These are phyloP conservation scores for Cryomyces minteri DNA, from an alignment of 495 filamentous ascomycete species.

Conservation along the genomic window DNA sequence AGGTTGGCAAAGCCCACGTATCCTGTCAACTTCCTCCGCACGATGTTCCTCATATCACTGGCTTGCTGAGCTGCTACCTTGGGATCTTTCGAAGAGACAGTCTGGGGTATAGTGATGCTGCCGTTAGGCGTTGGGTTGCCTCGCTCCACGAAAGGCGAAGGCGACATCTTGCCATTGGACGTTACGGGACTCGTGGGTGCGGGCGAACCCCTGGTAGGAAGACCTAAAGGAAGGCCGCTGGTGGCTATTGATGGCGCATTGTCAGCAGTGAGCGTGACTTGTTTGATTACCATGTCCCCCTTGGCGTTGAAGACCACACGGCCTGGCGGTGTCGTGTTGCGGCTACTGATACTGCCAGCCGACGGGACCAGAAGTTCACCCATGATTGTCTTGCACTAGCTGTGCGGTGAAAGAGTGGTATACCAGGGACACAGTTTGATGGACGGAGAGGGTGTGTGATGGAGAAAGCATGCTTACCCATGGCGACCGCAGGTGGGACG, in stretches of 20 bases:
- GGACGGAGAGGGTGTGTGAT: no score
- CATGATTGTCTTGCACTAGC: no score
- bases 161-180: constrained; percentile 27
- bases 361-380: no score
- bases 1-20: constrained; percentile 98
- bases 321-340: no score
- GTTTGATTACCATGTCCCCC: background rate
- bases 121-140: constrained; percentile 43
- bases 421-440: no score
- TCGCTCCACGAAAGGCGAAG: constrained; percentile 37
- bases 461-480: no score
- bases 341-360: no score
- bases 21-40: constrained; percentile 91
- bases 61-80: constrained; percentile 61
- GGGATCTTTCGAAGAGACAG: constrained; percentile 64
- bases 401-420: no score
- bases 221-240: background rate
- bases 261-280: background rate
- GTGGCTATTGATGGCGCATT: background rate
- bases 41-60: constrained; percentile 88
- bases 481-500: no score
- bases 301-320: no score
- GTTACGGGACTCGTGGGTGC: constrained; percentile 8
- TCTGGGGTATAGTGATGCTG: constrained; percentile 31
- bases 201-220: constrained; percentile 18